Evolutionary conservation across 352 stramenopile genomes (phyloP), one percentile per base, ranked within the genome.

Genomic region (Phytophthora constricta): DNA sequence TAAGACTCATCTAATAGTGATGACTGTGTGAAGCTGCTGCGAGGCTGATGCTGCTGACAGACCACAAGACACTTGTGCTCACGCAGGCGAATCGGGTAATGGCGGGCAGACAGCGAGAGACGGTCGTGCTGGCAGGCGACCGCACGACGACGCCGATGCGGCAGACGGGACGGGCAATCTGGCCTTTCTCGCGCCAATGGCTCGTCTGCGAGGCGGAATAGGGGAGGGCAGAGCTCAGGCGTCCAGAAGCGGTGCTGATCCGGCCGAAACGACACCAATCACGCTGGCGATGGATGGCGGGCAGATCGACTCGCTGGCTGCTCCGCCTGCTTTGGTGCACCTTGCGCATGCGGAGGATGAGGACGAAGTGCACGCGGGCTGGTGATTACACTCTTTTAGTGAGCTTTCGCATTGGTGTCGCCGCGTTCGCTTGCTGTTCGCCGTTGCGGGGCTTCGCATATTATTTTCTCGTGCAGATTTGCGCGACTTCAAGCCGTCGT

Each of bases 1-100:
- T 74, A 43, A 74, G 67, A 51, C 61, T 70, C 55, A 74, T 37
- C n/a, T n/a, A n/a, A n/a, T n/a, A n/a, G n/a, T n/a, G n/a, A n/a
- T n/a, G n/a, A n/a, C n/a, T n/a, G n/a, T n/a, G n/a, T n/a, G n/a
- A n/a, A 37, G 31, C 31, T 13, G 31, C 31, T 13, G 31, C 17
- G 1, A 47, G 19, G 41, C 14, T 23, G 41, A 9, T 17, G 41
- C 19, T 20, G 17, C 17, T 19, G 7, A 19, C 10, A 7, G 11
- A 45, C 5, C 37, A 11, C 31, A 37, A 37, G 31, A 20, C 1
- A 23, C 14, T 23, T 47, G 41, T 1, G 0, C 16, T 7, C 41
- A 47, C 3, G 41, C 41, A 11, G 22, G 41, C 41, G 41, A 47
- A 47, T 47, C 41, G 41, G 41, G n/a, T 47, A 47, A 47, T 47